Evolutionary conservation across 1,284 basidiomycete genomes (phyloP).

Genomic region (Naganishia albida): DNA sequence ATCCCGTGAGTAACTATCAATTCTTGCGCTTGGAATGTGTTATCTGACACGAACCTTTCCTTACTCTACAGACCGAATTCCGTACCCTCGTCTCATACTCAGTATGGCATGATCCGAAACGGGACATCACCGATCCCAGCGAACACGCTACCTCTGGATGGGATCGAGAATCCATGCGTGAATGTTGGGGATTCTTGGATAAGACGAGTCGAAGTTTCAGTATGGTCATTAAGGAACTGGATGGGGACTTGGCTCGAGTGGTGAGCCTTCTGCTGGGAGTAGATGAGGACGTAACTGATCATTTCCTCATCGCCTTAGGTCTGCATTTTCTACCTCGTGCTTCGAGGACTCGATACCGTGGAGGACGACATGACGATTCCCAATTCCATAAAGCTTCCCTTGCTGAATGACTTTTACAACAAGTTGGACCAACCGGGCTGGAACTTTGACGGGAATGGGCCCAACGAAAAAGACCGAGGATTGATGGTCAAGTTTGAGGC

Average conservation of each 20-base stretch:
- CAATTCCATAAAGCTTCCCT: constrained; percentile 79
- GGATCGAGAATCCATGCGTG: constrained; percentile 79
- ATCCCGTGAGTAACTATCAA: constrained; percentile 27
- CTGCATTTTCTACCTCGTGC: constrained; percentile 91
- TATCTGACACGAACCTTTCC: neutral
- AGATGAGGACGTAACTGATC: neutral
- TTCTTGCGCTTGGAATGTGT: neutral
- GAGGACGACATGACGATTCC: constrained; percentile 98
- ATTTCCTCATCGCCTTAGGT: constrained; percentile 60
- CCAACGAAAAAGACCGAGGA: constrained; percentile 85
- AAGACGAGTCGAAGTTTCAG: constrained; percentile 86
- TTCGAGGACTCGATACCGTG: constrained; percentile 91
- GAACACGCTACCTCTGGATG: constrained; percentile 77
- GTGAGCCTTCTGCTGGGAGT: constrained; percentile 59
- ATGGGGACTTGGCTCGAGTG: constrained; percentile 88
- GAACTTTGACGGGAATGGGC: constrained; percentile 80
- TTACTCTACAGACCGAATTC: constrained; percentile 67
- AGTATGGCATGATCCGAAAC: constrained; percentile 72
- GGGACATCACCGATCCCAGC: constrained; percentile 71
- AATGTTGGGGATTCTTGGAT: constrained; percentile 90
- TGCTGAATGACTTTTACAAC: constrained; percentile 81
- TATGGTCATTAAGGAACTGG: constrained; percentile 93
- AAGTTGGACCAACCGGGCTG: constrained; percentile 82
- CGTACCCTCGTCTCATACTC: constrained; percentile 74
- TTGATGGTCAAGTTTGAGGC: constrained; percentile 83